A percentile compares a stretch with the other conserved stretches of the same genome.
phyloP scores from a whole-genome alignment of 2,329 filamentous ascomycete genomes.

The Trichothecium sympodiale region DNA sequence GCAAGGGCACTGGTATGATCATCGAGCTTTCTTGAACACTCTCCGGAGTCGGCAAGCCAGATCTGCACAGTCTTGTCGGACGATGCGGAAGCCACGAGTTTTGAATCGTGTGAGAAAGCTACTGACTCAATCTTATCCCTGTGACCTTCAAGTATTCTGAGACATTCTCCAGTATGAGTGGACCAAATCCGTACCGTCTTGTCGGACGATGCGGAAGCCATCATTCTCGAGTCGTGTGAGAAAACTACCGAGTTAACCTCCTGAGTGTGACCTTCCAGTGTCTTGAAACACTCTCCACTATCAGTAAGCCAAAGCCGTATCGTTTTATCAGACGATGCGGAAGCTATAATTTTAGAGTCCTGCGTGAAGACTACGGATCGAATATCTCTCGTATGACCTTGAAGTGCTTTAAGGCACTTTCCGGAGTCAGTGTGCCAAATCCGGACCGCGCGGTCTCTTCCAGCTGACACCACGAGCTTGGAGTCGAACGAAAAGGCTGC shows the following conservation, averaged over 20 bases:
- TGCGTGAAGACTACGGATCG: too few relatives aligned
- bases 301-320: too few relatives aligned
- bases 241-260: not conserved
- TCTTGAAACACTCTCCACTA: not conserved
- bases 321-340: too few relatives aligned
- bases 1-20: too few relatives aligned
- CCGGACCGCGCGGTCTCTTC: not conserved
- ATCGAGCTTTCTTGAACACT: too few relatives aligned
- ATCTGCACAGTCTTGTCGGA: not conserved
- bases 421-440: conserved; percentile 1
- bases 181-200: conserved; percentile 1
- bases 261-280: not conserved
- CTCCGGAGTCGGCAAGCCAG: not conserved
- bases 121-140: conserved; percentile 2
- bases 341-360: too few relatives aligned
- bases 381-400: too few relatives aligned
- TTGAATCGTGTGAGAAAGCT: conserved; percentile 7
- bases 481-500: not conserved
- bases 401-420: too few relatives aligned
- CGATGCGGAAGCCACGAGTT: not conserved
- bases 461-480: not conserved
- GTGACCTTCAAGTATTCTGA: conserved; percentile 4
- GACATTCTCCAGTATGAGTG: conserved; percentile 2
- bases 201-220: conserved; percentile 5
- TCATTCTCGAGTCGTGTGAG: not conserved